These are phyloP conservation scores for Pythium monospermum DNA, from an alignment of 352 stramenopile genomes.

Conservation along the genomic window DNA sequence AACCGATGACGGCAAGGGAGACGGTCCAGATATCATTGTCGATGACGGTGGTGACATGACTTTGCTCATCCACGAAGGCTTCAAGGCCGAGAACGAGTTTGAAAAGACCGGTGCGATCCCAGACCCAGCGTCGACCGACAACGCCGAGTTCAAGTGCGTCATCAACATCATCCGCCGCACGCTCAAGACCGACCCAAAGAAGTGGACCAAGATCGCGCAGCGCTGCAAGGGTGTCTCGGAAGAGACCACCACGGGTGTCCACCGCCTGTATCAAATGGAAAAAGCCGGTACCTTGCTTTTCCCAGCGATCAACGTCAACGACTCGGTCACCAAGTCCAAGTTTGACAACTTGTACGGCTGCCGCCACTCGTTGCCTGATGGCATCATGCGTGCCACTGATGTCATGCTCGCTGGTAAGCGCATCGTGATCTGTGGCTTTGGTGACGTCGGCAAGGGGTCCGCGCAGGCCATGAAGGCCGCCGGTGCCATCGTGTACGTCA, in stretches of 20 bases:
- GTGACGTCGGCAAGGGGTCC: slow-evolving; percentile 98
- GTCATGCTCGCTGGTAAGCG: slow-evolving; percentile 99
- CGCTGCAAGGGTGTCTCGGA: slow-evolving; percentile 97
- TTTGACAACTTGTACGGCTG: slow-evolving; percentile 99
- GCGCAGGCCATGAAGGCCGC: slow-evolving; percentile 96
- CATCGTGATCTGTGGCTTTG: slow-evolving; percentile 96
- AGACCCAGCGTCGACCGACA: slow-evolving; percentile 93
- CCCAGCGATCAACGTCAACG: slow-evolving; percentile 99
- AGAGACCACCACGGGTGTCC: slow-evolving; percentile 98
- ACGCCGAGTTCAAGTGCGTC: slow-evolving; percentile 98
- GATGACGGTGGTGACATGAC: slow-evolving; percentile 99
- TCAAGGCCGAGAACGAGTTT: slow-evolving; percentile 96
- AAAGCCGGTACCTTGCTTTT: slow-evolving; percentile 95
- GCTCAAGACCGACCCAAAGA: slow-evolving; percentile 92
- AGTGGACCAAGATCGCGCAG: slow-evolving; percentile 95
- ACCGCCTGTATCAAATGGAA: slow-evolving; percentile 98
- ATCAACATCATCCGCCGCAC: slow-evolving; percentile 95
- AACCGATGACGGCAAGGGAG: slow-evolving; percentile 94
- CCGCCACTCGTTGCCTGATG: slow-evolving; percentile 98
- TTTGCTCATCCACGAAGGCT: slow-evolving; percentile 98
- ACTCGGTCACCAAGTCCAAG: slow-evolving; percentile 99
- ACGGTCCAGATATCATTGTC: slow-evolving; percentile 97
- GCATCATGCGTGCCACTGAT: slow-evolving; percentile 98
- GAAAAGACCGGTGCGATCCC: slow-evolving; percentile 92
- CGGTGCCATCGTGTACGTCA: slow-evolving; percentile 96